Conservation (phyloP, 495 filamentous ascomycete species). For the Staphylotrichum longicolle region DNA sequence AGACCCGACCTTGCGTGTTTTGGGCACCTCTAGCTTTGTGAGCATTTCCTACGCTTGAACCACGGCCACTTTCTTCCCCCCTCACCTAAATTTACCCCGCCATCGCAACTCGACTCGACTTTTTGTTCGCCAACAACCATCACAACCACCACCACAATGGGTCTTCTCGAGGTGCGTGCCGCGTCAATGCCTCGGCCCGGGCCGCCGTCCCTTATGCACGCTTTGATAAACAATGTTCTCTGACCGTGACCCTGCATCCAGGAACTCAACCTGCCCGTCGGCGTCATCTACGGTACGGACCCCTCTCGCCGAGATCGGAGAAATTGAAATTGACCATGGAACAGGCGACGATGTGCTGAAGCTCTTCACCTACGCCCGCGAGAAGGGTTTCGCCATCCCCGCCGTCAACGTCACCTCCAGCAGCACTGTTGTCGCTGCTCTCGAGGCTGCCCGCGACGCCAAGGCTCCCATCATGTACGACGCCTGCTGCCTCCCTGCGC, state of each 20-base stretch:
- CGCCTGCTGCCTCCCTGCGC: neutral
- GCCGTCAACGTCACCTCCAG: constrained; percentile 89
- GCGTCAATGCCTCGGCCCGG: neutral
- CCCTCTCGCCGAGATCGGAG: constrained; percentile 15
- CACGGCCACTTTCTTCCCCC: neutral
- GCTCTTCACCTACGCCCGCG: constrained; percentile 83
- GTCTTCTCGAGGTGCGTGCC: constrained; percentile 21
- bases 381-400: constrained; percentile 81
- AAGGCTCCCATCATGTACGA: constrained; percentile 73
- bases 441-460: constrained; percentile 89
- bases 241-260: constrained; percentile 5
- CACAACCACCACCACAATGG: constrained; percentile 18
- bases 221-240: neutral
- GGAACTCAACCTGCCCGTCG: constrained; percentile 27
- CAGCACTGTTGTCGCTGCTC: constrained; percentile 79
- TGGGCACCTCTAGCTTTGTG: neutral
- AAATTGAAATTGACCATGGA: neutral
- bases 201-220: neutral
- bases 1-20: neutral
- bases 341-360: constrained; percentile 60
- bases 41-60: neutral
- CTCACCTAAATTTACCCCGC: constrained; percentile 9
- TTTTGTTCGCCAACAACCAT: neutral
- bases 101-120: constrained; percentile 1
- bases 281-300: constrained; percentile 26